Evolutionary conservation across 495 filamentous ascomycete species (phyloP), one percentile per base, ranked within the genome.

Genomic region (Hypomontagnella monticulosa): DNA sequence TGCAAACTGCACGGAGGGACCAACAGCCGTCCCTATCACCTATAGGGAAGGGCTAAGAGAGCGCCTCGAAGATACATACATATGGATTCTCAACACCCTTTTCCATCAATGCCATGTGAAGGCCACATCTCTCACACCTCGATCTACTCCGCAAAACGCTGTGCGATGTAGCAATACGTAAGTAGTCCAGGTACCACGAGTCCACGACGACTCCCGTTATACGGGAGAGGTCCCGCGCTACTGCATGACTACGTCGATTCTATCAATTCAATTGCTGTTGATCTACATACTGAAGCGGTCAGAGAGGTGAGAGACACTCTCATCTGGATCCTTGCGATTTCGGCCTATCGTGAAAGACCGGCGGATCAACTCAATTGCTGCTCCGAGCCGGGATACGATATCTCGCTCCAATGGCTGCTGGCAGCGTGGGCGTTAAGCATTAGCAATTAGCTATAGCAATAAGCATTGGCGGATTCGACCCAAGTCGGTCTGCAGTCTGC

Each of bases 71-170:
- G 20, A 47, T 30, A 32, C 50, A 19, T 57, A 63, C 59, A 63
- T 63, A 59, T 44, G 50, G 46, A 47, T 61, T 50, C 55, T 58
- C 43, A 40, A 38, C 37, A 30, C 49, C 66, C 66, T 51, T 69
- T 69, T 42, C 60, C 33, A 50, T 33, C 20, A 32, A 58, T 36
- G 33, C 60, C 47, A 64, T 69, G 66, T 55, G 42, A 69, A 69
- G 38, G 27, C 32, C 55, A 27, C 34, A 69, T 64, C 60, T 64
- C 60, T 69, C 66, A 56, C 57, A 44, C 61, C 59, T 69, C 66
- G 66, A 69, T 69, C 66, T 61, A 61, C 66, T 69, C 66, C 66
- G 66, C 66, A 69, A 57, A 23, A 63, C 59, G 55, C 53, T 61
- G 66, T 64, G 66, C 43, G 52, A 69, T 63, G 60, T 68, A 59